A percentile compares a stretch with the other conserved stretches of the same genome.
phyloP scores from a whole-genome alignment of 2,329 filamentous ascomycete genomes.

The Pseudocercospora fijiensis region DNA sequence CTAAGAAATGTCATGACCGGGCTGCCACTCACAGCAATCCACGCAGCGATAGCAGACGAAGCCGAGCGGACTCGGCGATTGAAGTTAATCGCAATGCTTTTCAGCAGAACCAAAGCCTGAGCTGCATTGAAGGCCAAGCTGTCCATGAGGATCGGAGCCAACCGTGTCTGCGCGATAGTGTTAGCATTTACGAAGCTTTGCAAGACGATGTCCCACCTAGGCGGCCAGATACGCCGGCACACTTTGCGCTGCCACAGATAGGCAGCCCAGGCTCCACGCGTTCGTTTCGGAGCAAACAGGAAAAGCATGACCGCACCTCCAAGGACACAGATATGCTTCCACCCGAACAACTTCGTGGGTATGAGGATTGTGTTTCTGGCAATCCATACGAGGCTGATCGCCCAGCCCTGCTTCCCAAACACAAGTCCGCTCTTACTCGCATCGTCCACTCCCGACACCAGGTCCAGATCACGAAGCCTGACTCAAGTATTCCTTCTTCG shows the following conservation, averaged over 20 bases:
- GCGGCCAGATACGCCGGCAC: constrained; percentile 2
- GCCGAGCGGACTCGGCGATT: not conserved
- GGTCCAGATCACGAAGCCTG: not conserved
- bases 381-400: not conserved
- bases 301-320: not conserved
- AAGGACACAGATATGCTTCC: constrained; percentile 2
- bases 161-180: not conserved
- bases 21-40: not conserved
- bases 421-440: not conserved
- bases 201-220: not conserved
- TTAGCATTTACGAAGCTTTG: not conserved
- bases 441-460: not conserved
- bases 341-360: not conserved
- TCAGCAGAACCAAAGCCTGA: not conserved
- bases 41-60: not conserved
- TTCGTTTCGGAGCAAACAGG: not conserved
- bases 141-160: not conserved
- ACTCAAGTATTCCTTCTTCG: not conserved
- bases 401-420: not conserved
- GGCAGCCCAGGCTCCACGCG: not conserved
- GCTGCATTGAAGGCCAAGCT: not conserved
- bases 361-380: not conserved
- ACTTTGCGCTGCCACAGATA: not conserved
- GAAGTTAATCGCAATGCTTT: not conserved
- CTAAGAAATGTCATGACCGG: not conserved